These are phyloP conservation scores for Leccinellum luteum DNA, from an alignment of 768 basidiomycete species.

Conservation along the genomic window DNA sequence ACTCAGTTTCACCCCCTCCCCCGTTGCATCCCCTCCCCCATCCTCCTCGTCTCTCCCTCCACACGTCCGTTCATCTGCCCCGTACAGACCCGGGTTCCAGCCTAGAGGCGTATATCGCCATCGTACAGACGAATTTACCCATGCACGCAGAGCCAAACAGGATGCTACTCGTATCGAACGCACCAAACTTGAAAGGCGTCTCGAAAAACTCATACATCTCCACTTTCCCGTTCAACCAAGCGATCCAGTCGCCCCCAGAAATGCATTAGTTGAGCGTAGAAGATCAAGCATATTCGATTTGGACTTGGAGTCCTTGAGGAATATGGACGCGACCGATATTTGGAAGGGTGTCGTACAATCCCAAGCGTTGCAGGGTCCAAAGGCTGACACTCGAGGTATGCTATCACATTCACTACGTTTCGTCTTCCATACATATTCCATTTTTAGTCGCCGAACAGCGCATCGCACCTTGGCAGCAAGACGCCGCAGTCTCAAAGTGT, in stretches of 20 bases:
- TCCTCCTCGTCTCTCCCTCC: conserved; percentile 22
- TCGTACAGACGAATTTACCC: conserved; percentile 77
- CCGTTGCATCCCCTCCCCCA: conserved; percentile 22
- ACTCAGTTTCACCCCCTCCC: conserved; percentile 18
- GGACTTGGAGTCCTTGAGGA: conserved; percentile 53
- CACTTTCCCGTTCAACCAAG: conserved; percentile 51
- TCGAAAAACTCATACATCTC: conserved; percentile 81
- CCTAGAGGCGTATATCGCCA: conserved; percentile 80
- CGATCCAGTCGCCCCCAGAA: conserved; percentile 10
- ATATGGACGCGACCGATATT: conserved; percentile 63
- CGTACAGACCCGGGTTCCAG: conserved; percentile 91
- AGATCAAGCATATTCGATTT: conserved; percentile 77
- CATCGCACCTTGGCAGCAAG: conserved; percentile 95
- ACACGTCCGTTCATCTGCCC: conserved; percentile 39
- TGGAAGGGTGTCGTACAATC: conserved; percentile 61
- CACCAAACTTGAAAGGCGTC: conserved; percentile 77
- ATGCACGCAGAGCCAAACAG: conserved; percentile 36
- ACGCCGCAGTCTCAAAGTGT: conserved; percentile 72
- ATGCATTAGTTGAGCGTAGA: conserved; percentile 24
- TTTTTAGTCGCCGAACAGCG: conserved; percentile 74
- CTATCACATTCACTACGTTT: neutral
- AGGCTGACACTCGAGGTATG: conserved; percentile 67
- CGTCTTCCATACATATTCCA: neutral
- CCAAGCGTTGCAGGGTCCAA: conserved; percentile 44
- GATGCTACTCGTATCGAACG: conserved; percentile 67